Base-by-base conservation (phyloP, 768 basidiomycete species). In the Chiua virens region DNA sequence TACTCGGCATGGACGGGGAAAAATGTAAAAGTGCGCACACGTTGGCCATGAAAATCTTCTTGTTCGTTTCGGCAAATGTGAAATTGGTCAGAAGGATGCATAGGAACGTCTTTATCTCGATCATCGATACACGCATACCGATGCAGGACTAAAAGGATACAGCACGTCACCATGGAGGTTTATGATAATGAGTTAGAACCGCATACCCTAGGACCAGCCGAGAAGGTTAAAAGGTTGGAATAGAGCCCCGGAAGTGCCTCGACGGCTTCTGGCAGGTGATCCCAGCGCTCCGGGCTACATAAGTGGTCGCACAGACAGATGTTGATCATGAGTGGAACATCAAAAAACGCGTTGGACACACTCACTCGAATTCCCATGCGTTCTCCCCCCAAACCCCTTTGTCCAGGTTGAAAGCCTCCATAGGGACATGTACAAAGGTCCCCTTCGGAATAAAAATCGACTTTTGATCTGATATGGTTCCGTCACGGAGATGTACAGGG, bases 401-500 rank as follows among this genome's bases (percentile, higher is more conserved):
- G 64, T 91, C 87, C 25, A 90, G 69, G 63, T 91, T 91, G 71
- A 92, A 83, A 2, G 81, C 89, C 57, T 92, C 89, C 9, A 92
- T 69, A 0, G 91, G 84, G 6, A 92, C 77, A 64, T 92, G 89
- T 8, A 93, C 80, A 38, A 86, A 80, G 38, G 79, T 83, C 7
- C 88, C 91, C 58, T 87, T 87, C 2, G 74, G 74, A 43, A 92
- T 71, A 13, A 66, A 63, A 42, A 88, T 70, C 8, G 72, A 77
- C 46, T 64, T 66, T 21, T 66, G 65, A 54, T 76, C 67, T 9
- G 75, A 66, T 25, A 75, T 58, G 21, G 64, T 75, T 4, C 81
- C 81, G 57, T 82, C 77, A 23, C 66, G 68, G 46, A 67, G 66
- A 57, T 76, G 74, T n/a, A 87, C 77, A 8, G 87, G 83, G 54